Evolutionary conservation across 345 rosid species (phyloP), one percentile per base, ranked within the genome.

Genomic region (Brassica incana): DNA sequence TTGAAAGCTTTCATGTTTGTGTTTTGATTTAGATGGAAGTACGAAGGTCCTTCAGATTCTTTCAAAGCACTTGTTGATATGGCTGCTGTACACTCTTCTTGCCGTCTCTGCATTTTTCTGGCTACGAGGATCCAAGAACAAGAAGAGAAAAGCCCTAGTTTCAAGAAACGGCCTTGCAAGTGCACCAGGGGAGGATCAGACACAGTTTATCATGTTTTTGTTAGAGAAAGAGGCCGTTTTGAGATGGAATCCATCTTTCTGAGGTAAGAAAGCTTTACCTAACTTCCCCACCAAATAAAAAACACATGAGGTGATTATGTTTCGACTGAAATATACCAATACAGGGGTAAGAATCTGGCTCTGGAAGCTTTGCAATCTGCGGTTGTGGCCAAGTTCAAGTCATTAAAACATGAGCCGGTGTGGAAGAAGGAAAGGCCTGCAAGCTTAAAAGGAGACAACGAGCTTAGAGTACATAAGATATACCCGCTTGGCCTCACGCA

Each of bases 31-130:
- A 93, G 98, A 86, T 95, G 99, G 99, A 95, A 95, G 84, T 88
- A 89, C 10, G 91, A 95, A 59, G 97, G 99, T 16, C 99, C 98
- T 27, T 88, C 93, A 7, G 96, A 93, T 85, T 90, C 93, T 73
- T 95, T 93, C 86, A 95, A 91, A 85, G 98, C 99, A 69, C 93
- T 95, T 18, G 89, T 95, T 72, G 99, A 95, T 85, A 93, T 93
- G 99, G 92, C 98, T 36, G 95, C 91, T 3, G 98, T 93, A 14
- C 98, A 95, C 65, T 95, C 98, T 58, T 91, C 99, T 16, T 95
- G 99, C 71, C 97, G 98, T 12, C 93, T 93, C 70, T 95, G 98
- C 82, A 88, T 93, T 81, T 90, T 91, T 81, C 71, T 95, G 52
- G 99, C 98, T n/a, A 93, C 98, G 3, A 75, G 67, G 64, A 84